phyloP scores from a whole-genome alignment of 805 yeast genomes.

The Ogataea pignaliae region DNA sequence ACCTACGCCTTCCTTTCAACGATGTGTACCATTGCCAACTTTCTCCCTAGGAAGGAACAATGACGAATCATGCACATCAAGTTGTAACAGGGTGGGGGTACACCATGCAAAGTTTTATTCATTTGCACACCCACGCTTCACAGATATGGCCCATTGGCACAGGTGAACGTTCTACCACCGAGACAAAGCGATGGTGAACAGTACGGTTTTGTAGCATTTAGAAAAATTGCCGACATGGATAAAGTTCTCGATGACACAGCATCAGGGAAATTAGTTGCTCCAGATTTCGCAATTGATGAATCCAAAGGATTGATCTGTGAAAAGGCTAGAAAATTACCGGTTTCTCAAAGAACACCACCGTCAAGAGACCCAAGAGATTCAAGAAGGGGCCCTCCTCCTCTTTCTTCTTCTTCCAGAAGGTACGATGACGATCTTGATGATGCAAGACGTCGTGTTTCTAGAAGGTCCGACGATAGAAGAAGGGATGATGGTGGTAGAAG shows the following conservation, averaged over 20 bases:
- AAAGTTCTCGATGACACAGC: conserved; percentile 44
- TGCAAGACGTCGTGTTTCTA: conserved; percentile 14
- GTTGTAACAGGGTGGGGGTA: too few relatives aligned
- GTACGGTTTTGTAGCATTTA: conserved; percentile 61
- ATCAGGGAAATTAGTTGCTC: conserved; percentile 23
- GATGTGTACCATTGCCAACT: too few relatives aligned
- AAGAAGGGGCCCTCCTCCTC: too few relatives aligned
- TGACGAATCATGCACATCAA: too few relatives aligned
- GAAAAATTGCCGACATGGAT: conserved; percentile 48
- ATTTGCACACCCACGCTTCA: too few relatives aligned
- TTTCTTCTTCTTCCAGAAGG: neutral
- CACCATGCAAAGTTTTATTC: too few relatives aligned
- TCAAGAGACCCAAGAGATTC: conserved; percentile 17
- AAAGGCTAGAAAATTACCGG: conserved; percentile 54
- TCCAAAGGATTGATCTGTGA: conserved; percentile 43
- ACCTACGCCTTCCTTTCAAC: too few relatives aligned
- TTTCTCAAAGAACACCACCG: conserved; percentile 28
- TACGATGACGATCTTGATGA: conserved; percentile 12
- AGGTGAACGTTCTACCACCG: conserved; percentile 62
- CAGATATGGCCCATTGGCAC: conserved; percentile 52
- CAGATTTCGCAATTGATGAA: conserved; percentile 36
- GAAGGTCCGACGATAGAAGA: conserved; percentile 11
- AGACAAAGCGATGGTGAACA: conserved; percentile 54
- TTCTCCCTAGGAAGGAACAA: too few relatives aligned
- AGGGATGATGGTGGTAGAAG: conserved; percentile 10